Base-by-base conservation (phyloP, 805 yeast genomes). In the Suhomyces vadensis region DNA sequence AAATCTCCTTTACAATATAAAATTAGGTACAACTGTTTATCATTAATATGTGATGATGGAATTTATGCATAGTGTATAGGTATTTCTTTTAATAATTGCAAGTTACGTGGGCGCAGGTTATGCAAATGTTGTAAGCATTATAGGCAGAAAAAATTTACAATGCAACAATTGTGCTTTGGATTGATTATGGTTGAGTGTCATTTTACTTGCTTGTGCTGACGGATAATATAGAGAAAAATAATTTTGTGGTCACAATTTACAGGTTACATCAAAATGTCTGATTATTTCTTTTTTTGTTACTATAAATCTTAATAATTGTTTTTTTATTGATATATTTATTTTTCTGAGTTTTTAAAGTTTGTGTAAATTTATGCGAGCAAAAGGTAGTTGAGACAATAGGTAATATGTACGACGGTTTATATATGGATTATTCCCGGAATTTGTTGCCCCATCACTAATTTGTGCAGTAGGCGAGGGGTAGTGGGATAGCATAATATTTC, bases 61-160 rank as follows among this genome's bases (percentile, higher is more conserved):
- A 29, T 29, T 29, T 29, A 29, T 29, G 33, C 33, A 27, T 17
- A 16, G 33, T 29, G 33, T 16, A 8, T 29, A 14, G 9, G 33
- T 29, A 29, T 29, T 29, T 29, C 33, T 29, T 29, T 29, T 29
- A 5, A 27, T 14, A 14, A 29, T n/a, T n/a, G n/a, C n/a, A n/a
- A n/a, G 33, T 29, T 29, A 29, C 33, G 33, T 14, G n/a, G 33
- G 14, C 16, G 33, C 33, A 29, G 33, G 19, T 29, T 29, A 14
- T 29, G 19, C 16, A 29, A n/a, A 29, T 29, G 16, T 17, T 29
- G 33, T 29, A 16, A 29, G n/a, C n/a, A 29, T 10, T 29, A 20
- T 16, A 14, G 2, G 20, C n/a, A 14, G 16, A n/a, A 29, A 29
- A 29, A 29, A 14, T 29, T 16, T 20, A 29, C 19, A 29, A 27